Conservation (phyloP, 345 rosid genomes). For the Gossypium herbaceum region DNA sequence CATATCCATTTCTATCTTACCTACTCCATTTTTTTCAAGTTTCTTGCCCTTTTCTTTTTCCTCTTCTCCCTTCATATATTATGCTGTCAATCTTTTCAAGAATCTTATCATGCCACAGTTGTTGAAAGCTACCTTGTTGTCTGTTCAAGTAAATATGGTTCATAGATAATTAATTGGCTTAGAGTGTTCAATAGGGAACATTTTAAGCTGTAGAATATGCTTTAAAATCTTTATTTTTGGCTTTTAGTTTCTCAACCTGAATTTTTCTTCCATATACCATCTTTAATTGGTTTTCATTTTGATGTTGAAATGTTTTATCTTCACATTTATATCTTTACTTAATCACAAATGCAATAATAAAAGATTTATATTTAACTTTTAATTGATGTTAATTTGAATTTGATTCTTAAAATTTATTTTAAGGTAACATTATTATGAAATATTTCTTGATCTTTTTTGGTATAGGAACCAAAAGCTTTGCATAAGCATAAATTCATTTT, state of each 20-base stretch:
- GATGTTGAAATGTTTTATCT: conserved; percentile 16
- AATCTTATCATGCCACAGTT: conserved; percentile 2
- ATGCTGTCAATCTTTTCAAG: conserved; percentile 16
- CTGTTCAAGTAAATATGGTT: neutral
- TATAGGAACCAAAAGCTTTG: neutral
- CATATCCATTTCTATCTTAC: conserved; percentile 6
- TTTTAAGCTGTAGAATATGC: neutral
- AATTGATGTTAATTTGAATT: too few species aligned
- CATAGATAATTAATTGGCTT: neutral
- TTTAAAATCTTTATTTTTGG: conserved; percentile 4
- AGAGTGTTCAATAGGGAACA: neutral
- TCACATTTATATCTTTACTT: neutral
- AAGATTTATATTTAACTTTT: too few species aligned
- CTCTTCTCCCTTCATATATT: neutral
- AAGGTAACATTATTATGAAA: too few species aligned
- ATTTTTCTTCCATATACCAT: neutral
- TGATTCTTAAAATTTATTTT: too few species aligned
- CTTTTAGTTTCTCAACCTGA: conserved; percentile 4
- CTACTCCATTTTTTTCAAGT: neutral
- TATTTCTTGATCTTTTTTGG: too few species aligned
- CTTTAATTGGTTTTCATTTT: neutral
- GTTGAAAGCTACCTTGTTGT: conserved; percentile 1
- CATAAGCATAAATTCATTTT: neutral
- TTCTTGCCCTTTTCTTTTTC: neutral
- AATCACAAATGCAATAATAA: too few species aligned